phyloP scores from a whole-genome alignment of 2,329 filamentous ascomycete genomes.

The Pseudopithomyces maydicus region DNA sequence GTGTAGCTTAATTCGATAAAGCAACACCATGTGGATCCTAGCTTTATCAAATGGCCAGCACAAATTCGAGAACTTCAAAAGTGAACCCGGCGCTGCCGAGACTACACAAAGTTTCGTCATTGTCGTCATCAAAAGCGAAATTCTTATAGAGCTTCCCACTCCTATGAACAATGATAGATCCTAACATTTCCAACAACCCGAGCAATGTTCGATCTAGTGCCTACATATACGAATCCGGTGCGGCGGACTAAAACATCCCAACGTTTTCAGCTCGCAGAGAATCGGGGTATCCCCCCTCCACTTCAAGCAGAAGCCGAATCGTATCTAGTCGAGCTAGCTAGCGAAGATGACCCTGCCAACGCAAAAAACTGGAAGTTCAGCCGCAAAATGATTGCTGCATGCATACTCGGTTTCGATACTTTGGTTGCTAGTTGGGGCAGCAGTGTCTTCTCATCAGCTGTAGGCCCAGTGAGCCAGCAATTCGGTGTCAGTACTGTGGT shows the following conservation, averaged over 20 bases:
- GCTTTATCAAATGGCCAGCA: background rate
- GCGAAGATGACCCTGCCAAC: background rate
- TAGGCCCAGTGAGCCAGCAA: background rate
- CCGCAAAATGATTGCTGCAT: background rate
- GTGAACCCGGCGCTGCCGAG: background rate
- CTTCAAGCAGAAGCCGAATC: background rate
- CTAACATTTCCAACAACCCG: too few species aligned
- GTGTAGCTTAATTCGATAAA: background rate
- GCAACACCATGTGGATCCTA: background rate
- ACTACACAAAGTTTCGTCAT: background rate
- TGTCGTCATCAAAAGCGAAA: background rate
- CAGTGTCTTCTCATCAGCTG: background rate
- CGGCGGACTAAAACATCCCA: background rate
- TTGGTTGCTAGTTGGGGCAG: background rate
- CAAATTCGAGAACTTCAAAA: background rate
- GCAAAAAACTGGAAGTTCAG: background rate
- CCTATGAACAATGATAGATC: background rate
- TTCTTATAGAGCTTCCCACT: background rate
- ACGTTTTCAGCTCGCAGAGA: background rate
- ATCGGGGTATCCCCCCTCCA: background rate
- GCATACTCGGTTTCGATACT: background rate
- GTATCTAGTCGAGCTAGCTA: background rate
- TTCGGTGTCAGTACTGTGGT: background rate
- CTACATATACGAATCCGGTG: background rate
- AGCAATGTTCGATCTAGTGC: background rate